These are phyloP conservation scores for Cladophialophora carrionii DNA, from an alignment of 2,329 filamentous ascomycete genomes.

Conservation along the genomic window DNA sequence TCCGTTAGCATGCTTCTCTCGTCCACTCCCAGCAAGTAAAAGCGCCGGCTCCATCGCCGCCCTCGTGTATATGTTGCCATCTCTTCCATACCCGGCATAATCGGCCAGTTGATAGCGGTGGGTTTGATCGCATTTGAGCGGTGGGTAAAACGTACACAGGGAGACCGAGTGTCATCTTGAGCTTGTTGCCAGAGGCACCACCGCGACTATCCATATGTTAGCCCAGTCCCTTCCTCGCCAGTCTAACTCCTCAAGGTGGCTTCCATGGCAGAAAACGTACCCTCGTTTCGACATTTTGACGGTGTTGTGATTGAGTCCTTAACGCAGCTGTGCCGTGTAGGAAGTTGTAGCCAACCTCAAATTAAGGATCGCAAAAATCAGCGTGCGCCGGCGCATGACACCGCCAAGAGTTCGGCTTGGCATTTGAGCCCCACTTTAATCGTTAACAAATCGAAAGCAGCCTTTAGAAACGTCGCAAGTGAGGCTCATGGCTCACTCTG, in stretches of 20 bases:
- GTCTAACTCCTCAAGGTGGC: not conserved
- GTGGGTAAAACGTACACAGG: constrained; percentile 78
- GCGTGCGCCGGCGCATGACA: not conserved
- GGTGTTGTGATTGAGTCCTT: constrained; percentile 17
- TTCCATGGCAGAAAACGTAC: constrained; percentile 22
- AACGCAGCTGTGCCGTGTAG: not conserved
- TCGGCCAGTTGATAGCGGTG: constrained; percentile 7
- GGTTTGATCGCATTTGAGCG: constrained; percentile 12
- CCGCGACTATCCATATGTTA: constrained; percentile 57
- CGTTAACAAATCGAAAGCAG: no score
- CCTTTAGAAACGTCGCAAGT: not conserved
- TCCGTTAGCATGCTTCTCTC: constrained; percentile 17
- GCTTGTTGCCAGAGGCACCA: constrained; percentile 98
- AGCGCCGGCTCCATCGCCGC: not conserved
- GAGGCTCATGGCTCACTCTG: not conserved
- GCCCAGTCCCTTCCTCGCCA: not conserved
- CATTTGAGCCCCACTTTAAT: not conserved
- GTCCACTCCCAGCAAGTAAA: not conserved
- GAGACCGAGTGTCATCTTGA: constrained; percentile 99
- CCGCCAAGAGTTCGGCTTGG: not conserved
- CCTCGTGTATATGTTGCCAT: not conserved
- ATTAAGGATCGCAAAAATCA: constrained; percentile 13
- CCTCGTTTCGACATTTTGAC: constrained; percentile 39
- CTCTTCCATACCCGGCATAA: not conserved
- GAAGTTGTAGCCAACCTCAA: constrained; percentile 2